Evolutionary conservation across 1,139 yeast genomes (phyloP), one percentile per base, ranked within the genome.

Genomic region (Lodderomyces metapsilosis): DNA sequence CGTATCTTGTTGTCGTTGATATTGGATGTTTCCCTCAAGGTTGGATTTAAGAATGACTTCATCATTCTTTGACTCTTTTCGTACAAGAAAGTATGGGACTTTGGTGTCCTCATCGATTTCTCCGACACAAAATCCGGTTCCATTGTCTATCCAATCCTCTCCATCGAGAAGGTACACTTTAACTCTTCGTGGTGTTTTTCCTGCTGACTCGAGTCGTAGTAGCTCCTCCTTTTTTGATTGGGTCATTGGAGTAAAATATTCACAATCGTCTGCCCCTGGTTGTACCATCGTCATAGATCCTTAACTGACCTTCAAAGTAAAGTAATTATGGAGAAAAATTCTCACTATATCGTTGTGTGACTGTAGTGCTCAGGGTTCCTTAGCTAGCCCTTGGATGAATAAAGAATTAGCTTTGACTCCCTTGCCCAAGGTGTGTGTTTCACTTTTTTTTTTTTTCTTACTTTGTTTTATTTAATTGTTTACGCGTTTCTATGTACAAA

Each of bases 1-100:
- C 0, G 97, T 89, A 48, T 89, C 97, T 58, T 92, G 98, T 57
- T 91, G 97, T 54, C 95, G 76, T 59, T 91, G 98, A 58, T 86
- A 91, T 53, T 87, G 95, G 2, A 83, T 84, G 25, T 78, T 66
- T 0, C 95, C 95, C 52, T 80, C 82, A 18, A 92, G 72, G 43
- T 64, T 72, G 7, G 92, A 80, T 54, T 78, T 76, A 39, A 92
- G 66, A 22, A 92, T 66, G 15, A 81, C 66, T 27, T 83, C 82
- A 3, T 74, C 67, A 2, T 78, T 68, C 49, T 83, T 74, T 18
- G 75, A 64, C 59, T 91, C 98, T 58, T 84, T 83, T 43, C 81
- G 71, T 17, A 92, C 98, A 12, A 83, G 59, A 43, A 91, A 76
- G 55, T 66, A 83, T 2, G 96, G 88, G 21, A 63, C 62, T 35